Evolutionary conservation across 805 yeast genomes (phyloP).

Genomic region (Zygotorulaspora chibaensis): DNA sequence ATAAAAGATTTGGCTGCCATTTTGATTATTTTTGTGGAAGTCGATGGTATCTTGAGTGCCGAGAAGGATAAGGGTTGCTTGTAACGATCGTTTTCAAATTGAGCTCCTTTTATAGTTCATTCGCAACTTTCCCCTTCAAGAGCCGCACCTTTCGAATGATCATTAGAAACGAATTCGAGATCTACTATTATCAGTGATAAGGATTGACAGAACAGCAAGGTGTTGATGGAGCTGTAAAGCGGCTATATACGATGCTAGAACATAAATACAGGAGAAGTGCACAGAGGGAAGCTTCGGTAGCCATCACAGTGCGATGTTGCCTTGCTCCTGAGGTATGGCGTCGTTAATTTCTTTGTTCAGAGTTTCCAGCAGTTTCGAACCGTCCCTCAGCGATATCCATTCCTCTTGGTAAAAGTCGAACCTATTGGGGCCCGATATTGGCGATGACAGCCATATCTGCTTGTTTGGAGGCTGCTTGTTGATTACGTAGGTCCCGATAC

Average conservation of each 20-base stretch:
- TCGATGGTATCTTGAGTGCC: too few relatives aligned
- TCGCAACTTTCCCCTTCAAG: not conserved
- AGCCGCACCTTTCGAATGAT: not conserved
- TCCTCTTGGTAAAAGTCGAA: conserved; percentile 67
- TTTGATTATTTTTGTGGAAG: not conserved
- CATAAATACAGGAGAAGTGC: too few relatives aligned
- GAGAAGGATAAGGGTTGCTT: not conserved
- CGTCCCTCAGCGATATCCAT: conserved; percentile 80
- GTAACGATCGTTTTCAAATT: not conserved
- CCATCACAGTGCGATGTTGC: not conserved
- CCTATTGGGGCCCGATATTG: conserved; percentile 87
- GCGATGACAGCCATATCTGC: conserved; percentile 94
- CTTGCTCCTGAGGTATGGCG: conserved; percentile 24
- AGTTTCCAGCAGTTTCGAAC: conserved; percentile 42
- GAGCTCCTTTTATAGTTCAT: conserved; percentile 2
- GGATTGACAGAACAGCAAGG: too few relatives aligned
- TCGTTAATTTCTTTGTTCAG: conserved; percentile 47
- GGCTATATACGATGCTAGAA: too few relatives aligned
- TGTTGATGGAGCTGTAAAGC: too few relatives aligned
- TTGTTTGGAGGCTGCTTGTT: conserved; percentile 97
- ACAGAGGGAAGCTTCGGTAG: too few relatives aligned
- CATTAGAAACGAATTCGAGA: too few relatives aligned
- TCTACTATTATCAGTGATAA: not conserved
- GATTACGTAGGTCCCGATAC: conserved; percentile 80
- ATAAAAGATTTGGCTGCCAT: conserved; percentile 23